A percentile compares a stretch with the other conserved stretches of the same genome.
Conservation (phyloP, 805 yeast genomes). For the Sugiyamaella smithiae region DNA sequence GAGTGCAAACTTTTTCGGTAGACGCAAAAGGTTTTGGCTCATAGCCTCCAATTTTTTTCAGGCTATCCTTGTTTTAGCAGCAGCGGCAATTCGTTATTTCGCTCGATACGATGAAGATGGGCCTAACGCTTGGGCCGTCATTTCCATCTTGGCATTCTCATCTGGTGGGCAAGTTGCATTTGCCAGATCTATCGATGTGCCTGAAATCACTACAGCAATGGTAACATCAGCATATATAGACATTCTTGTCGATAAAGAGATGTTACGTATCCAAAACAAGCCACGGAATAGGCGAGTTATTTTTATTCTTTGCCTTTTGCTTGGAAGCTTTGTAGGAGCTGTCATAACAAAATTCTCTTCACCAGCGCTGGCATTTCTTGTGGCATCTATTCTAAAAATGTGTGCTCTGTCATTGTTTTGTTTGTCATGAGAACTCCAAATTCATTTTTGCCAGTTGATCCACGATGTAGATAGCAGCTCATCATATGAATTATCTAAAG, state of each 20-base stretch:
- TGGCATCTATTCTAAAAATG: background rate
- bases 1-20: constrained; percentile 1
- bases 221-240: constrained; percentile 11
- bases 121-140: background rate
- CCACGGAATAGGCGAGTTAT: constrained; percentile 7
- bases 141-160: constrained; percentile 1
- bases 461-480: too few relatives aligned
- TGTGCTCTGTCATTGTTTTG: too few relatives aligned
- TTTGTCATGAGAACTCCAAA: too few relatives aligned
- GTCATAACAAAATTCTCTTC: background rate
- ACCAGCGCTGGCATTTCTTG: background rate
- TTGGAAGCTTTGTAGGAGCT: constrained; percentile 7
- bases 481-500: too few relatives aligned
- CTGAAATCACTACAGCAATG: constrained; percentile 9
- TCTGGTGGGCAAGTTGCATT: constrained; percentile 7
- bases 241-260: constrained; percentile 1
- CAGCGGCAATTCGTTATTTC: constrained; percentile 6
- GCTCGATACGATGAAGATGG: background rate
- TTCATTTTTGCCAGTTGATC: too few relatives aligned
- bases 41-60: background rate
- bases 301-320: background rate
- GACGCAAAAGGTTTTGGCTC: constrained; percentile 6
- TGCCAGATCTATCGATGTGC: constrained; percentile 2
- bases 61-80: background rate
- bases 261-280: background rate